Conservation (phyloP, 495 filamentous ascomycete species). For the Penicillium goetzii region DNA sequence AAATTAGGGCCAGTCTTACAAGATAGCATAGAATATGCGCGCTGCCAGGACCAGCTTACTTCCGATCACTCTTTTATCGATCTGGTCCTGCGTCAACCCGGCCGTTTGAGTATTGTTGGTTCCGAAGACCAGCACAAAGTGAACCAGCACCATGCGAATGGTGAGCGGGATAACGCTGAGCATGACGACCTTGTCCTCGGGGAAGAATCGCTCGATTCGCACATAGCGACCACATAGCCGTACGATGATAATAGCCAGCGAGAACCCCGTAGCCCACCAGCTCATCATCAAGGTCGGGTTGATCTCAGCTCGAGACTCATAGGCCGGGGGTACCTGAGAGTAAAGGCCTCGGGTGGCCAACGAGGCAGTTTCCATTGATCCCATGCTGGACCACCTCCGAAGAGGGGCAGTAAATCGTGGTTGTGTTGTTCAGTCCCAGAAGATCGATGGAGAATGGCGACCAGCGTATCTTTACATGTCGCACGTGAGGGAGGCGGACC, state of each 20-base stretch:
- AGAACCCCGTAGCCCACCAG: constrained; percentile 91
- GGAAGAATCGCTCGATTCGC: constrained; percentile 78
- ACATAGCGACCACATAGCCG: constrained; percentile 78
- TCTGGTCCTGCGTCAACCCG: constrained; percentile 45
- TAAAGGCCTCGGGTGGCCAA: constrained; percentile 30
- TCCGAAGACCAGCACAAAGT: constrained; percentile 79
- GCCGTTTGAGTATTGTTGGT: constrained; percentile 75
- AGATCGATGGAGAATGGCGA: constrained; percentile 2
- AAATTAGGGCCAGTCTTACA: constrained; percentile 44
- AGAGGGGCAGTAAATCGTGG: constrained; percentile 24
- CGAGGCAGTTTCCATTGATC: constrained; percentile 26
- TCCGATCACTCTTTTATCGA: constrained; percentile 50
- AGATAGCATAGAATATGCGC: constrained; percentile 60
- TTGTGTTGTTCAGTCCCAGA: constrained; percentile 2
- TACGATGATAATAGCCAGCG: constrained; percentile 76
- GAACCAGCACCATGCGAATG: constrained; percentile 81
- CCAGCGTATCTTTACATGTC: constrained; percentile 28
- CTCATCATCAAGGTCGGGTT: constrained; percentile 84
- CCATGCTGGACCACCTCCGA: constrained; percentile 37
- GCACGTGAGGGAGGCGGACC: constrained; percentile 25
- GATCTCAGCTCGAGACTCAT: constrained; percentile 56
- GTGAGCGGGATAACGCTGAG: constrained; percentile 78
- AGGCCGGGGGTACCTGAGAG: constrained; percentile 56
- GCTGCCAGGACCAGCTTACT: constrained; percentile 57
- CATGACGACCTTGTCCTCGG: constrained; percentile 86